Evolutionary conservation across 2,329 filamentous ascomycete genomes (phyloP).

Genomic region (Bipolaris sorokiniana): DNA sequence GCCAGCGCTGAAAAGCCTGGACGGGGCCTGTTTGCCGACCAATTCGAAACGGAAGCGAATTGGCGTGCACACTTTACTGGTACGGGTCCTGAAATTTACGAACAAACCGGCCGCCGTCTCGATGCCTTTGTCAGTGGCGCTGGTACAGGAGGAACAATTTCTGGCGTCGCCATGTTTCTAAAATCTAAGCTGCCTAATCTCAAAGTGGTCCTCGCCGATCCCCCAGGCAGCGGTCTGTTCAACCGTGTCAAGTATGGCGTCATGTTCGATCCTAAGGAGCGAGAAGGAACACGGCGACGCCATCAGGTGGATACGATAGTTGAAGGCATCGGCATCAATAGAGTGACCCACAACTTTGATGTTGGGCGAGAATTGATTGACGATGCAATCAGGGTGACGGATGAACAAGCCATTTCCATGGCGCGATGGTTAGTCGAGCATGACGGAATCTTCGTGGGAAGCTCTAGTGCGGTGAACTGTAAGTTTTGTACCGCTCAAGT

Average conservation of each 20-base stretch:
- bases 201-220: slow-evolving; percentile 84
- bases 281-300: slow-evolving; percentile 85
- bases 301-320: slow-evolving; percentile 95
- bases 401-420: slow-evolving; percentile 89
- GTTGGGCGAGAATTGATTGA: slow-evolving; percentile 84
- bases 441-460: slow-evolving; percentile 92
- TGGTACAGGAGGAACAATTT: slow-evolving; percentile 91
- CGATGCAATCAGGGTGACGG: slow-evolving; percentile 86
- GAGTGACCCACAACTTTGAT: slow-evolving; percentile 92
- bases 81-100: slow-evolving; percentile 88
- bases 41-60: slow-evolving; percentile 92
- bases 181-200: slow-evolving; percentile 73
- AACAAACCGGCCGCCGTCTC: slow-evolving; percentile 74
- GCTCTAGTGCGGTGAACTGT: slow-evolving; percentile 96
- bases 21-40: slow-evolving; percentile 90
- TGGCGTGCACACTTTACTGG: slow-evolving; percentile 80
- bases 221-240: slow-evolving; percentile 90
- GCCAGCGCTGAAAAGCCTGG: slow-evolving; percentile 63
- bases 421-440: slow-evolving; percentile 95
- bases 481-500: slow-evolving; percentile 39
- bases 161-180: slow-evolving; percentile 81
- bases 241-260: slow-evolving; percentile 92
- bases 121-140: slow-evolving; percentile 93
- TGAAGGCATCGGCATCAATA: slow-evolving; percentile 94
- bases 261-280: slow-evolving; percentile 90